Evolutionary conservation across 352 stramenopile species (phyloP), one percentile per base, ranked within the genome.

Genomic region (Phytopythium montanum): DNA sequence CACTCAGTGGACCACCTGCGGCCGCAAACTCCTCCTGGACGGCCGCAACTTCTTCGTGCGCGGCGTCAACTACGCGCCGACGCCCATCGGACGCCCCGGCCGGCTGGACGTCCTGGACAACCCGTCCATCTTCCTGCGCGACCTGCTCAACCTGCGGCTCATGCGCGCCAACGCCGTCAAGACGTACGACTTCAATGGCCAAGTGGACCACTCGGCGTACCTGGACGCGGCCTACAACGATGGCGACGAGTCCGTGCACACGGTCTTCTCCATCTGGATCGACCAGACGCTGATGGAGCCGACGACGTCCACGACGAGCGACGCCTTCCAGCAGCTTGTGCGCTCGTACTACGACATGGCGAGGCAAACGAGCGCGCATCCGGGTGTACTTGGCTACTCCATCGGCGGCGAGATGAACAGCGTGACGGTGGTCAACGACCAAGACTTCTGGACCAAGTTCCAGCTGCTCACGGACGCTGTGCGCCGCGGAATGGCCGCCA

Each of bases 401-500:
- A 86, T 88, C 38, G 80, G 80, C 21, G 80, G 80, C 6, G 80
- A 90, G 64, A 90, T 90, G 74, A 90, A 90, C 63, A 81, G 74
- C 56, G 69, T 88, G 57, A 77, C 72, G 21, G 66, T 88, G 12
- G 65, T 88, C 28, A 60, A 76, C 12, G 73, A 81, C 48, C 58
- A 66, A 31, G 45, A 62, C 16, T 90, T 90, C 59, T 90, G 80
- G 80, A 63, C 75, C 34, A 90, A 88, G 44, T 88, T 90, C 53
- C 62, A 57, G 2, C 59, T 67, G 13, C 66, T 90, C 5, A 85
- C 74, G 5, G 63, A 53, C 9, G 80, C 80, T 1, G 73, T 90
- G 25, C 80, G 78, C 16, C 64, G 68, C 9, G 80, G 78, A 0
- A 57, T 88, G n/a, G 68, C 69, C 7, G 74, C 70, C 28, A 77